Conservation (phyloP, 352 stramenopile genomes). For the Saprolegnia parasitica region DNA sequence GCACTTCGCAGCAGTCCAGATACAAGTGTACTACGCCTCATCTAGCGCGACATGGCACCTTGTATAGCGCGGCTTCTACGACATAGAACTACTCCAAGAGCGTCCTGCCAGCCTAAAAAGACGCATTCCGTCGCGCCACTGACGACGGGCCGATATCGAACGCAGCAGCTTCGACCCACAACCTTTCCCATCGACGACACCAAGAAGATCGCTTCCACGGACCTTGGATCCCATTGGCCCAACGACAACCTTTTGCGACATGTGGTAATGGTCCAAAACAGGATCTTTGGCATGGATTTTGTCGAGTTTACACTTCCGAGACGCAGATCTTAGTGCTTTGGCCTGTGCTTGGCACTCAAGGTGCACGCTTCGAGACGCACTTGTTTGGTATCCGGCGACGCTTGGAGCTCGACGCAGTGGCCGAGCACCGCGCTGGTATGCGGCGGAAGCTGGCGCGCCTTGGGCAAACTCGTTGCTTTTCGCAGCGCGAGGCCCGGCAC, state of each 20-base stretch:
- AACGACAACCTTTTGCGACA: too few relatives aligned
- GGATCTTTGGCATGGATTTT: too few relatives aligned
- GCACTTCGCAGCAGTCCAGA: not conserved
- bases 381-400: not conserved
- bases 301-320: too few relatives aligned
- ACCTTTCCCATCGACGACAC: too few relatives aligned
- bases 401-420: constrained; percentile 15
- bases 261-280: too few relatives aligned
- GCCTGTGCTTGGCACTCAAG: constrained; percentile 12
- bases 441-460: not conserved
- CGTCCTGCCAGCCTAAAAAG: not conserved
- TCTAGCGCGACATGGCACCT: not conserved
- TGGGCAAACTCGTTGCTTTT: not conserved
- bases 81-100: not conserved
- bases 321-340: not conserved
- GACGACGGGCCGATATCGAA: not conserved
- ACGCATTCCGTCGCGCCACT: not conserved
- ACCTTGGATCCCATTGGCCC: too few relatives aligned
- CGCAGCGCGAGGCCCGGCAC: not conserved
- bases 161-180: too few relatives aligned
- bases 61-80: too few relatives aligned
- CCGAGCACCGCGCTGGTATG: constrained; percentile 7
- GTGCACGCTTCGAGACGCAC: not conserved
- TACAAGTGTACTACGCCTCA: not conserved
- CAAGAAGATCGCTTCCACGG: too few relatives aligned